Evolutionary conservation across 2,329 filamentous ascomycete genomes (phyloP).

Genomic region (Cladosporium sp.): DNA sequence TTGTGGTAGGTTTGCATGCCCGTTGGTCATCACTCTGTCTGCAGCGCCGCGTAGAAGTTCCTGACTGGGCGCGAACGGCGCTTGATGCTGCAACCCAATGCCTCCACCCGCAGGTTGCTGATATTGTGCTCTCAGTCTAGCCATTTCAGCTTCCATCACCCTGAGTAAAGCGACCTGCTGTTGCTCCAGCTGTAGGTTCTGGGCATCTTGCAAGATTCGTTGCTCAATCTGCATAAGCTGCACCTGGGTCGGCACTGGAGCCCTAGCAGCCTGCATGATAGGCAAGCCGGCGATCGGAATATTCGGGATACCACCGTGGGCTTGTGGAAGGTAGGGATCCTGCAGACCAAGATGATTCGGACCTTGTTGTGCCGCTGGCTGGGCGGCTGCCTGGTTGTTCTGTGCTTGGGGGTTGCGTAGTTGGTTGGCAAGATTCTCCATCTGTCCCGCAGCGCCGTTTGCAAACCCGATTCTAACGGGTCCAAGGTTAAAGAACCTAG

Average conservation of each 20-base stretch:
- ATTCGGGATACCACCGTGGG: slow-evolving; percentile 18
- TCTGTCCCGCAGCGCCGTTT: slow-evolving; percentile 51
- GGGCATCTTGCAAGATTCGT: slow-evolving; percentile 67
- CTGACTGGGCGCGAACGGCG: slow-evolving; percentile 1
- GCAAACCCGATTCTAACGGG: slow-evolving; percentile 72
- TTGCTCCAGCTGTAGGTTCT: slow-evolving; percentile 61
- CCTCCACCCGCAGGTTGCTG: slow-evolving; percentile 25
- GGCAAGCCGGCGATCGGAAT: background rate
- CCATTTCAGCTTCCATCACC: slow-evolving; percentile 66
- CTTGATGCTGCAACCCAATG: slow-evolving; percentile 20
- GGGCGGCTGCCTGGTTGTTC: slow-evolving; percentile 21
- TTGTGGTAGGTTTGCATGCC: slow-evolving; percentile 50
- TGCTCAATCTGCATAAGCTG: slow-evolving; percentile 68
- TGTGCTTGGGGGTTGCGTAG: slow-evolving; percentile 27
- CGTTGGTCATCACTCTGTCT: slow-evolving; percentile 32
- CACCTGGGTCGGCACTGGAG: slow-evolving; percentile 49
- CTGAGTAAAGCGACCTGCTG: slow-evolving; percentile 70
- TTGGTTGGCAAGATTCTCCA: slow-evolving; percentile 45
- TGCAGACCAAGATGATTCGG: slow-evolving; percentile 36
- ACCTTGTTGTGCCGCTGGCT: slow-evolving; percentile 38
- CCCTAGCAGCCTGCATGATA: slow-evolving; percentile 18
- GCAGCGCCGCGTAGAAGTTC: slow-evolving; percentile 27
- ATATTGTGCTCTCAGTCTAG: slow-evolving; percentile 57
- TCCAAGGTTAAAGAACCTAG: slow-evolving; percentile 66
- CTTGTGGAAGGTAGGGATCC: slow-evolving; percentile 27